A percentile compares a stretch with the other conserved stretches of the same genome.
Conservation (phyloP, 139 green algal species). For the Chlamydomonas urium region DNA sequence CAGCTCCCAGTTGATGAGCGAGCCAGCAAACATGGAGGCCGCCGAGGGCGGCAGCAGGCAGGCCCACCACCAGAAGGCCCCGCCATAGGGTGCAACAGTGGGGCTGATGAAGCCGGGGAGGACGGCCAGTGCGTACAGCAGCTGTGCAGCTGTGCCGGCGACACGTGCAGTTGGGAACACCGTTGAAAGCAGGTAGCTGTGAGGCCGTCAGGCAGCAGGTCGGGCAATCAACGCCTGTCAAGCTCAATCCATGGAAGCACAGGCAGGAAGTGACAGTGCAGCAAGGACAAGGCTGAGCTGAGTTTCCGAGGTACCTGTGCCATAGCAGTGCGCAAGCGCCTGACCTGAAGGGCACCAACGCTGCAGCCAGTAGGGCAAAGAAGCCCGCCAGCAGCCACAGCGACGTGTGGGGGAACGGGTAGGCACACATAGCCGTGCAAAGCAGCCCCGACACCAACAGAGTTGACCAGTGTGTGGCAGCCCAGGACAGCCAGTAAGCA, state of each 20-base stretch:
- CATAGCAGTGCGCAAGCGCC: no score
- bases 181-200: constrained; percentile 61
- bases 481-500: constrained; percentile 69
- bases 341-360: constrained; percentile 61
- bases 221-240: no score
- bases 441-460: constrained; percentile 9
- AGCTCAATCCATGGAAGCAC: no score
- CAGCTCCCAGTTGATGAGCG: constrained; percentile 65
- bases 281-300: no score
- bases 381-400: background rate
- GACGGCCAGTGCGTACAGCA: constrained; percentile 70
- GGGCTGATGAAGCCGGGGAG: constrained; percentile 55
- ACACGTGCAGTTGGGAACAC: constrained; percentile 62
- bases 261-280: no score
- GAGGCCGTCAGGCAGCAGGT: constrained; percentile 18
- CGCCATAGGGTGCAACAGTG: constrained; percentile 49
- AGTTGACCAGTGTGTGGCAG: constrained; percentile 35
- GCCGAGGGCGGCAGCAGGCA: constrained; percentile 71
- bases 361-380: constrained; percentile 19
- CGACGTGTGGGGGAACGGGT: constrained; percentile 36
- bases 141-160: constrained; percentile 51
- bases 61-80: constrained; percentile 51
- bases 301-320: no score
- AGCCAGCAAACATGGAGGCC: constrained; percentile 61
- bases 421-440: constrained; percentile 18